phyloP scores from a whole-genome alignment of 805 yeast species.

The Sungouiella blattae region DNA sequence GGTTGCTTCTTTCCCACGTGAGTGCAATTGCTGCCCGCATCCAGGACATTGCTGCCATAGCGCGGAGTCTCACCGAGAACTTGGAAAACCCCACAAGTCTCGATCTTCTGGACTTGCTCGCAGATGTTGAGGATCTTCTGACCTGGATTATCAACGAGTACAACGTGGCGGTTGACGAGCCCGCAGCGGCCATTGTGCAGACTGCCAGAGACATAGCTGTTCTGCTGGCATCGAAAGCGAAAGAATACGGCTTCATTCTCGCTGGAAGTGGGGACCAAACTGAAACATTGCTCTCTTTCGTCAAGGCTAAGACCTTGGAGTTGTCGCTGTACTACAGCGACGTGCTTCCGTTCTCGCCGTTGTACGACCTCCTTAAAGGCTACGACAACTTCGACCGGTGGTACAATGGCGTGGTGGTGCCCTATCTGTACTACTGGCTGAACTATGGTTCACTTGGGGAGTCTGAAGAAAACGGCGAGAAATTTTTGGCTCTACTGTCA shows the following conservation, averaged over 20 bases:
- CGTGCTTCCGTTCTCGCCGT: constrained; percentile 13
- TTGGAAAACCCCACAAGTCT: background rate
- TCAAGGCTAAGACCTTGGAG: constrained; percentile 12
- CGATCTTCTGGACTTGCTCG: constrained; percentile 6
- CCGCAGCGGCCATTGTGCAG: constrained; percentile 7
- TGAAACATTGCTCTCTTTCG: constrained; percentile 8
- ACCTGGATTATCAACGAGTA: constrained; percentile 6
- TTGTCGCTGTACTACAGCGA: constrained; percentile 13
- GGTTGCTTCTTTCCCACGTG: constrained; percentile 6
- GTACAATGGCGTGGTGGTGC: constrained; percentile 25
- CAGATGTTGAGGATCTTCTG: constrained; percentile 8
- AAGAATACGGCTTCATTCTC: background rate
- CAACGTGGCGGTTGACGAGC: background rate
- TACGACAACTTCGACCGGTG: constrained; percentile 21
- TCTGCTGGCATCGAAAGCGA: constrained; percentile 2
- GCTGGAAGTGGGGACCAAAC: background rate
- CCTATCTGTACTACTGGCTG: constrained; percentile 28
- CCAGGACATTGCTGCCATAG: constrained; percentile 2
- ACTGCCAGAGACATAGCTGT: constrained; percentile 6
- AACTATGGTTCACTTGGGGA: constrained; percentile 18
- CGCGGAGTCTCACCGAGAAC: constrained; percentile 1
- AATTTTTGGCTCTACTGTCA: constrained; percentile 11
- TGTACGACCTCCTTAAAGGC: constrained; percentile 11
- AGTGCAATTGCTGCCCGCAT: constrained; percentile 10
- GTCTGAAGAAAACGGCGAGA: constrained; percentile 2